Percentiles rank a stretch among this genome's conserved stretches.
Conservation (phyloP, 768 basidiomycete species). For the Trametes sanguinea region DNA sequence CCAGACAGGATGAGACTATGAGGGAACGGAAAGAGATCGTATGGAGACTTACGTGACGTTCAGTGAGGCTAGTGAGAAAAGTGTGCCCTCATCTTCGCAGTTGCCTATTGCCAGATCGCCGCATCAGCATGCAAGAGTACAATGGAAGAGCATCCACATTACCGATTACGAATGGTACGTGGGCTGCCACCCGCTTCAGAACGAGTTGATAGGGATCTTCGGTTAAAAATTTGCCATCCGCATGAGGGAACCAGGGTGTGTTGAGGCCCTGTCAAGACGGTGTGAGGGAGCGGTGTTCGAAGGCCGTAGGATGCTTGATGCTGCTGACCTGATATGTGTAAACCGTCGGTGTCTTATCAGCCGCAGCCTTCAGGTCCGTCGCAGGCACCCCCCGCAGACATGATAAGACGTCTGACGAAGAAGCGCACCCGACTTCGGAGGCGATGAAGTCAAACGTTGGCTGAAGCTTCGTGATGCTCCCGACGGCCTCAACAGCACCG, state of each 20-base stretch:
- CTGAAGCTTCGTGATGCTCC: conserved; percentile 10
- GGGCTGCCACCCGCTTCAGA: conserved; percentile 35
- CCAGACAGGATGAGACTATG: too few species aligned
- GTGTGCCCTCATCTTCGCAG: conserved; percentile 32
- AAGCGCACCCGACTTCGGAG: conserved; percentile 37
- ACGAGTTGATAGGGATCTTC: conserved; percentile 32
- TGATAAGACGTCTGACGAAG: conserved; percentile 36
- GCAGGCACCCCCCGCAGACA: conserved; percentile 46
- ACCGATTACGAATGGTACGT: conserved; percentile 28
- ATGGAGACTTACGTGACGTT: conserved; percentile 7
- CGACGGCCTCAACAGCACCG: conserved; percentile 7
- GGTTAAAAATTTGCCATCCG: conserved; percentile 30
- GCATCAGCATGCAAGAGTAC: not conserved
- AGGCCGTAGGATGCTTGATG: too few species aligned
- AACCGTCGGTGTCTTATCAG: conserved; percentile 36
- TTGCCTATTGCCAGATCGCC: not conserved
- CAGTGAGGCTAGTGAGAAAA: conserved; percentile 2
- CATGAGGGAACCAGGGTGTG: conserved; percentile 30
- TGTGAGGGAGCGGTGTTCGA: too few species aligned
- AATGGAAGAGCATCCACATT: not conserved
- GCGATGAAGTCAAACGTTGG: conserved; percentile 42
- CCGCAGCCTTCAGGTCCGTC: conserved; percentile 30
- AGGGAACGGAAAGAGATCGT: not conserved
- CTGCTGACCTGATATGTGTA: conserved; percentile 1
- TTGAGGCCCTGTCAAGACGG: conserved; percentile 5